phyloP scores from a whole-genome alignment of 257 asterid species.

The Eustoma russellianum region DNA sequence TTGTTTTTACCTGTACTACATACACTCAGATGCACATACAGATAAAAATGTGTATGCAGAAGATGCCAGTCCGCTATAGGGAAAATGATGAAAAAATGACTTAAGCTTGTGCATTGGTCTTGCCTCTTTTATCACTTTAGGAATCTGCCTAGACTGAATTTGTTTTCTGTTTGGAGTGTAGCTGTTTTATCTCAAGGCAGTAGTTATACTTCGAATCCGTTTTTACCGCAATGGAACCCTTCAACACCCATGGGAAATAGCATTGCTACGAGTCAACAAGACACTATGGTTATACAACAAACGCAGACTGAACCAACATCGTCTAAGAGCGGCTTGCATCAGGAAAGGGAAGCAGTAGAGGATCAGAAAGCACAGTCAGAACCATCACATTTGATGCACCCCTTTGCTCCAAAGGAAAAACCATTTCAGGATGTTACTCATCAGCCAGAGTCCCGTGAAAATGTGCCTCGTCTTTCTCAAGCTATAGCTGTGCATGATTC shows the following conservation, averaged over 20 bases:
- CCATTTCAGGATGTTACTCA: constrained; percentile 20
- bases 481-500: constrained; percentile 29
- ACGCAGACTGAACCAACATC: constrained; percentile 28
- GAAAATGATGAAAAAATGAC: too few species aligned
- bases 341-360: constrained; percentile 34
- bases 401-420: constrained; percentile 22
- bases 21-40: too few species aligned
- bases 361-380: constrained; percentile 32
- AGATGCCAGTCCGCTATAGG: too few species aligned
- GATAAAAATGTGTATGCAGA: too few species aligned
- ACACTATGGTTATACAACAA: constrained; percentile 25
- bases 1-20: too few species aligned
- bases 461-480: constrained; percentile 31
- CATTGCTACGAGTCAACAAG: constrained; percentile 39
- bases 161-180: constrained; percentile 8
- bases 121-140: too few species aligned
- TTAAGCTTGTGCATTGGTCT: too few species aligned
- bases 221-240: constrained; percentile 53
- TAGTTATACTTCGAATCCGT: constrained; percentile 33
- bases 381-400: constrained; percentile 23
- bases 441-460: constrained; percentile 28
- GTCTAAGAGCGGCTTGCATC: constrained; percentile 31
- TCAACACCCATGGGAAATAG: constrained; percentile 39
- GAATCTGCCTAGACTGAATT: too few species aligned
- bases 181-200: constrained; percentile 42